Base-by-base conservation (phyloP, 169 alveolate species). In the Theileria orientalis region DNA sequence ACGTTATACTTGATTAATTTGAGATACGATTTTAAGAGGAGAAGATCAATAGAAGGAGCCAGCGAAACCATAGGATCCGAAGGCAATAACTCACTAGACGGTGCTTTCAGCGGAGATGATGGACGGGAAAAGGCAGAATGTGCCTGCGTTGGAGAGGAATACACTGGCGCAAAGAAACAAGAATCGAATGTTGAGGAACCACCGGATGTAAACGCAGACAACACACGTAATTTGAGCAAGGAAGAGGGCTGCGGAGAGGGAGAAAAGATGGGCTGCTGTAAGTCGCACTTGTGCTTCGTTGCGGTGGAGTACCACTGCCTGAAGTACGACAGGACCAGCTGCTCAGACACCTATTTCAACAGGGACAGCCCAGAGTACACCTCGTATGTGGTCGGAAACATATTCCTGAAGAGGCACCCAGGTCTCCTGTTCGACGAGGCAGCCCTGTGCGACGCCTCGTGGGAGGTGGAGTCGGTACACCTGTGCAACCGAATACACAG, bases 391-490 rank as follows among this genome's bases (percentile, higher is more conserved):
- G 23, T n/a, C 35, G 67, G 74, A 19, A n/a, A 73, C 52, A 78
- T 78, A 6, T 78, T 78, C 42, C 23, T 69, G 49, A 56, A 23
- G n/a, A 21, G 16, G 16, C 46, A 69, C 29, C 52, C 25, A 1
- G 78, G 32, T 23, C 44, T 80, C 16, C 67, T 70, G 74, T 35
- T 73, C 25, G 88, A 80, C 32, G 83, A 80, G 11, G 70, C 35
- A 7, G 75, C 88, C 23, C n/a, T 42, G 27, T 35, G 46, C 32
- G 88, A 80, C 25, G 88, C 78, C 2, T 80, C 88, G 52, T 80
- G 83, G 88, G 83, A 70, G 11, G 71, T 52, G 32, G 88, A 80
- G 52, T 30, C 88, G n/a, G 37, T 57, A 35, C 79, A 69, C 16
- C 68, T 60, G 5, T 40, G 79, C 52, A 57, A 46, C 23, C 69